These are phyloP conservation scores for Berkeleyomyces basicola DNA, from an alignment of 2,329 filamentous ascomycete genomes.

Conservation along the genomic window DNA sequence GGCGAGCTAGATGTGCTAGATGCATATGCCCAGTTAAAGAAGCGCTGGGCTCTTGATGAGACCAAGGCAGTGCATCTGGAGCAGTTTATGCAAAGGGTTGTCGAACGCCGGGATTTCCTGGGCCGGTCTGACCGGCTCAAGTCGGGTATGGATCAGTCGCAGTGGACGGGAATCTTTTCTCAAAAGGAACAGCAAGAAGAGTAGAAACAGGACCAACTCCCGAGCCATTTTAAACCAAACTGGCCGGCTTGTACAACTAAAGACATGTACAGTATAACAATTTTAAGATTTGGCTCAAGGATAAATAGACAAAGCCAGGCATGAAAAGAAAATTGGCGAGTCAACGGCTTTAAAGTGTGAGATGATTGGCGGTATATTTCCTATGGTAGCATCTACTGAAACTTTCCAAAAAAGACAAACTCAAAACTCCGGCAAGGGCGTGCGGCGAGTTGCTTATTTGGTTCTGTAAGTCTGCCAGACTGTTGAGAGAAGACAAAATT, in stretches of 20 bases:
- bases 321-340: neutral
- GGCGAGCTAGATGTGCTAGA: conserved; percentile 33
- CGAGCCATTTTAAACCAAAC: neutral
- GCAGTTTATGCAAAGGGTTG: conserved; percentile 21
- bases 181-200: neutral
- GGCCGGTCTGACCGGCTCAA: neutral
- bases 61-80: conserved; percentile 33
- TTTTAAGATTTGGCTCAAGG: neutral
- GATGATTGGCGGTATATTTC: conserved; percentile 5
- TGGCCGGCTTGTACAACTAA: neutral
- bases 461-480: conserved; percentile 36
- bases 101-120: conserved; percentile 6
- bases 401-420: neutral
- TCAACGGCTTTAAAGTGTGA: neutral
- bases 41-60: conserved; percentile 30
- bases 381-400: conserved; percentile 1
- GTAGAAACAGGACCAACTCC: neutral
- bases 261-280: conserved; percentile 1
- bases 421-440: neutral
- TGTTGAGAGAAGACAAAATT: conserved; percentile 16
- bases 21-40: conserved; percentile 34
- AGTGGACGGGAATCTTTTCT: conserved; percentile 7
- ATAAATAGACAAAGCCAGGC: neutral
- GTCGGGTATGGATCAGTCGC: conserved; percentile 2
- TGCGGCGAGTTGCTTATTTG: conserved; percentile 16